A percentile compares a stretch with the other conserved stretches of the same genome.
Conservation (phyloP, 2,329 filamentous ascomycete species). For the Trichoderma sp. region DNA sequence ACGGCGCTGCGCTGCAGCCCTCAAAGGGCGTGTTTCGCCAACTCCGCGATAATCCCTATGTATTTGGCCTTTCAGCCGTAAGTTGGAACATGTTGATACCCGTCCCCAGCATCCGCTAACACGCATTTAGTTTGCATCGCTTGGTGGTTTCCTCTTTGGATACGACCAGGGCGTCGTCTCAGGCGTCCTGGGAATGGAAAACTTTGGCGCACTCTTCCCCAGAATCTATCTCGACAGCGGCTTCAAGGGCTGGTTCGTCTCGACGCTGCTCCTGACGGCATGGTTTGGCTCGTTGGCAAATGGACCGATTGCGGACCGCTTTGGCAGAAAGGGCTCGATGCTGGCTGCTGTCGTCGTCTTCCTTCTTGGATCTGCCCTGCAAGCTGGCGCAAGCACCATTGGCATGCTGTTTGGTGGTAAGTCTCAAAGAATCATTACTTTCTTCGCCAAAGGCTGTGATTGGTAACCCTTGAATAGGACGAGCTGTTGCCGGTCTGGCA, state of each 20-base stretch:
- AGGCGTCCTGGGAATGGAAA: conserved; percentile 50
- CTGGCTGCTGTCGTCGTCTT: conserved; percentile 41
- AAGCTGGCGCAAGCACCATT: conserved; percentile 45
- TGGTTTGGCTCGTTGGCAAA: conserved; percentile 52
- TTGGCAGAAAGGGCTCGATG: conserved; percentile 41
- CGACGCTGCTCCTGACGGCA: conserved; percentile 49
- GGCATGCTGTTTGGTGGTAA: conserved; percentile 45
- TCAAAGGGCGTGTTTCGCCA: conserved; percentile 34
- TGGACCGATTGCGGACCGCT: conserved; percentile 42
- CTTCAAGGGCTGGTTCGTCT: conserved; percentile 57
- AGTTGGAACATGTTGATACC: conserved; percentile 18
- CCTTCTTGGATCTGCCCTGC: conserved; percentile 47
- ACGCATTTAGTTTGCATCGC: conserved; percentile 35
- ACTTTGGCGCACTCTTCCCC: conserved; percentile 38
- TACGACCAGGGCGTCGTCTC: conserved; percentile 54
- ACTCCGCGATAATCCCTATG: conserved; percentile 44
- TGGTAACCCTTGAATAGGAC: conserved; percentile 33
- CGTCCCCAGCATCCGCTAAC: background rate
- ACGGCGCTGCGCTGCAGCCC: conserved; percentile 13
- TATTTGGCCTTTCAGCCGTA: conserved; percentile 48
- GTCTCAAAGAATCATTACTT: background rate
- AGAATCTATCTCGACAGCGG: conserved; percentile 45
- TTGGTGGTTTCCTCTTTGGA: conserved; percentile 49
- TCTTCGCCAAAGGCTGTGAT: background rate
- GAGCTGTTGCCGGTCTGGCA: conserved; percentile 48